These are phyloP conservation scores for Colletotrichum falcatum DNA, from an alignment of 2,329 filamentous ascomycete genomes.

Conservation along the genomic window DNA sequence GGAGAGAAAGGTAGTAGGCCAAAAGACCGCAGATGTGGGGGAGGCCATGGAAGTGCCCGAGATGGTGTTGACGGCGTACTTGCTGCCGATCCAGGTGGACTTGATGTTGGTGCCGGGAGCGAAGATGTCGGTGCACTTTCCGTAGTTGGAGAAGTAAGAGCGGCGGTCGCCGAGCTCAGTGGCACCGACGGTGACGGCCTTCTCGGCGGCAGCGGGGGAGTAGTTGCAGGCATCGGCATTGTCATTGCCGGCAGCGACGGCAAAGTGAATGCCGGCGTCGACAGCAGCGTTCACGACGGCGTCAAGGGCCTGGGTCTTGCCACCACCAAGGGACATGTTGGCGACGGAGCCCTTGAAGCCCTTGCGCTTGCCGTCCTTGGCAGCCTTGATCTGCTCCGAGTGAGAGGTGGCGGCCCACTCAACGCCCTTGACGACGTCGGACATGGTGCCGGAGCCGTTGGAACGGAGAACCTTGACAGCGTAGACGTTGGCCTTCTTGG, in stretches of 20 bases:
- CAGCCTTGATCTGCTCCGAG: conserved; percentile 77
- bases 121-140: conserved; percentile 99
- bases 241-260: conserved; percentile 98
- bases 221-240: conserved; percentile 99
- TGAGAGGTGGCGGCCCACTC: conserved; percentile 92
- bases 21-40: conserved; percentile 94
- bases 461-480: conserved; percentile 98
- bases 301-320: conserved; percentile 94
- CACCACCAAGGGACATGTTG: conserved; percentile 99
- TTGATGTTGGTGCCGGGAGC: conserved; percentile 96
- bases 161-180: conserved; percentile 94
- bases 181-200: conserved; percentile 95
- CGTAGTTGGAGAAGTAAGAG: conserved; percentile 99
- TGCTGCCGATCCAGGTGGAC: conserved; percentile 98
- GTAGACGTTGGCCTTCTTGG: conserved; percentile 97
- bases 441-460: conserved; percentile 98
- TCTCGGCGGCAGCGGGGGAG: conserved; percentile 91
- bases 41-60: conserved; percentile 99
- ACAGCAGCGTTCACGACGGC: conserved; percentile 95
- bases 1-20: conserved; percentile 97
- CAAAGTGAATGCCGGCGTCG: conserved; percentile 92
- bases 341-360: conserved; percentile 98
- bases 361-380: conserved; percentile 91
- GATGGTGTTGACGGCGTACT: conserved; percentile 97
- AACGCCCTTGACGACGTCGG: conserved; percentile 97